Evolutionary conservation across 306 rosid species (phyloP), one percentile per base, ranked within the genome.

Genomic region (Vicia sativa): DNA sequence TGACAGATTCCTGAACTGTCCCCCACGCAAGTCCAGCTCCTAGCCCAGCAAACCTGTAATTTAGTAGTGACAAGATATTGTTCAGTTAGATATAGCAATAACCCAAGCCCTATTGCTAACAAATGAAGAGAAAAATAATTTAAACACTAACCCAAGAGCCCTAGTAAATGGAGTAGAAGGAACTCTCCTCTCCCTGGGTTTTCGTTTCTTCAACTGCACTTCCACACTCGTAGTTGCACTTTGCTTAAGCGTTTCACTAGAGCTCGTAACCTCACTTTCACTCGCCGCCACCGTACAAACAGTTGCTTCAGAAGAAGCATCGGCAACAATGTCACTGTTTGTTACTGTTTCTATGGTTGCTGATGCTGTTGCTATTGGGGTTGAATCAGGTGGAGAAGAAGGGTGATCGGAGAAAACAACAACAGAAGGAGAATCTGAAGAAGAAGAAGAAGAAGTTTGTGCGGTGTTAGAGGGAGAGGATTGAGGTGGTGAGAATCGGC

Each of bases 21-120:
- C 98, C 98, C 98, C 96, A 90, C 1, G 97, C 96, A 59, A 90
- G 98, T 37, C 96, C 90, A 68, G 89, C 96, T 61, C 97, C 97
- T 14, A 93, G 84, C 15, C 97, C 98, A 45, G 96, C 97, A 86
- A 93, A 93, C 80, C 95, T 82, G 48, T 63, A 72, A 59, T 56
- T 37, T 5, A 5, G 49, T 34, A 65, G 26, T 3, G 9, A 43
- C 46, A 26, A 5, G 44, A 46, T 31, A 67, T 18, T 25, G 53
- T 65, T 39, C 28, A 29, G 37, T 37, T 28, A 65, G 52, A 19
- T 0, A 52, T 31, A 59, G 56, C 29, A 11, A 19, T 2, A 62
- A 7, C 50, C 50, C 67, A 73, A 62, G 39, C 23, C 6, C 37
- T 1, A 62, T 39, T 23, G 9, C 44, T 2, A 13, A 64, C 49